phyloP scores from a whole-genome alignment of 129 eudicot species.

The Arctium lappa region DNA sequence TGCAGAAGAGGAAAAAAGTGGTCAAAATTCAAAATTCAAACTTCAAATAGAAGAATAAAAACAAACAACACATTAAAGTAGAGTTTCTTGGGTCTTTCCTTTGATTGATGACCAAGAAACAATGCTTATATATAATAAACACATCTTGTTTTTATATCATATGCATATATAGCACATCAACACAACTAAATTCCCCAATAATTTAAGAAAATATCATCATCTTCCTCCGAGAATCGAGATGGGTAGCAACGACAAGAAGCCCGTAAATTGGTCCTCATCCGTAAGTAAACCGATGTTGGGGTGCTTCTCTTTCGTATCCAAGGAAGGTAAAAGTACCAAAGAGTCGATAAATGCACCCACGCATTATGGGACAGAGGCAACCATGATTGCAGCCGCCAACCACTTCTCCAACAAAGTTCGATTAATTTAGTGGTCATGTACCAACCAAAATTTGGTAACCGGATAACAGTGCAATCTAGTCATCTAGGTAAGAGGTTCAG shows the following conservation, averaged over 20 bases:
- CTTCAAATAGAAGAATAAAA: background rate
- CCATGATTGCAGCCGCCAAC: slow-evolving; percentile 38
- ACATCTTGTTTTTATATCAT: background rate
- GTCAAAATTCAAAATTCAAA: background rate
- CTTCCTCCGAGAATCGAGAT: background rate
- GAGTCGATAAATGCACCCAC: background rate
- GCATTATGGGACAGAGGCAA: slow-evolving; percentile 26
- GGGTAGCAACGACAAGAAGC: slow-evolving; percentile 14
- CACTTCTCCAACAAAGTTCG: slow-evolving; percentile 44
- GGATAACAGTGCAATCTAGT: background rate
- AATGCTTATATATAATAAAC: background rate
- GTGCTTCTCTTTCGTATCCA: background rate
- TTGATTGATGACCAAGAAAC: slow-evolving; percentile 17
- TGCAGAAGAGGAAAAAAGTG: slow-evolving; percentile 3
- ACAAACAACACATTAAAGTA: background rate
- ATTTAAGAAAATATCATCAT: background rate
- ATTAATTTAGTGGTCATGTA: slow-evolving; percentile 3
- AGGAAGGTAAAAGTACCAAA: background rate
- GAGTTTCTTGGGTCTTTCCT: slow-evolving; percentile 11
- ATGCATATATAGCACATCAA: background rate
- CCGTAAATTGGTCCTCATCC: background rate
- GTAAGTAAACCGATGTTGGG: slow-evolving; percentile 2
- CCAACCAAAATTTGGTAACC: background rate
- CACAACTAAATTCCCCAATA: background rate
- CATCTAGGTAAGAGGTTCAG: background rate